Conservation (phyloP, 2,329 filamentous ascomycete species). For the Neoascochyta sp. region DNA sequence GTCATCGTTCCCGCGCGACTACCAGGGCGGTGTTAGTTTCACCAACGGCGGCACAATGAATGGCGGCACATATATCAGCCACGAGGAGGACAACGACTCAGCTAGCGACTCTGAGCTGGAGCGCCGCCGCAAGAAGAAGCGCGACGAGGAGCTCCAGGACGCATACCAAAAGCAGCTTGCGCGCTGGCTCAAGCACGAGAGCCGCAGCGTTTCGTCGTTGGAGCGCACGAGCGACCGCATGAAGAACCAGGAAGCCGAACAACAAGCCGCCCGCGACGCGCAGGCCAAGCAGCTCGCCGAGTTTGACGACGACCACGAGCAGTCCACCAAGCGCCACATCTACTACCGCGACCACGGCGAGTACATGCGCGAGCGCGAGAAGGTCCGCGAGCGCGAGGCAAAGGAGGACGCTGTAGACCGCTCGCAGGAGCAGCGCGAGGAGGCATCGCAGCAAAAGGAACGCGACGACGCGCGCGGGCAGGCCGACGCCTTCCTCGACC, state of each 20-base stretch:
- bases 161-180: constrained; percentile 80
- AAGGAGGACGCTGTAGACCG: constrained; percentile 80
- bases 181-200: constrained; percentile 86
- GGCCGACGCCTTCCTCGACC: constrained; percentile 86
- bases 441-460: constrained; percentile 64
- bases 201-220: constrained; percentile 75
- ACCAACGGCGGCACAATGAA: constrained; percentile 73
- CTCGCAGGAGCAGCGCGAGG: constrained; percentile 70
- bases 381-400: constrained; percentile 69
- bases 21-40: constrained; percentile 75
- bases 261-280: constrained; percentile 61
- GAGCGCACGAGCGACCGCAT: constrained; percentile 81
- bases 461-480: constrained; percentile 75
- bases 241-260: constrained; percentile 65
- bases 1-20: constrained; percentile 65
- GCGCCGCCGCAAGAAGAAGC: constrained; percentile 65
- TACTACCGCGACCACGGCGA: constrained; percentile 85
- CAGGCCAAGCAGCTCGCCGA: constrained; percentile 68
- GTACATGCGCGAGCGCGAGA: constrained; percentile 78
- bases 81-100: constrained; percentile 81
- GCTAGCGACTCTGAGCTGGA: constrained; percentile 85
- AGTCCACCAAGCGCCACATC: constrained; percentile 64
- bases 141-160: constrained; percentile 72
- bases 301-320: constrained; percentile 91
- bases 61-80: constrained; percentile 51